Base-by-base conservation (phyloP, 441 rosid species). In the Gossypium schwendimanii region DNA sequence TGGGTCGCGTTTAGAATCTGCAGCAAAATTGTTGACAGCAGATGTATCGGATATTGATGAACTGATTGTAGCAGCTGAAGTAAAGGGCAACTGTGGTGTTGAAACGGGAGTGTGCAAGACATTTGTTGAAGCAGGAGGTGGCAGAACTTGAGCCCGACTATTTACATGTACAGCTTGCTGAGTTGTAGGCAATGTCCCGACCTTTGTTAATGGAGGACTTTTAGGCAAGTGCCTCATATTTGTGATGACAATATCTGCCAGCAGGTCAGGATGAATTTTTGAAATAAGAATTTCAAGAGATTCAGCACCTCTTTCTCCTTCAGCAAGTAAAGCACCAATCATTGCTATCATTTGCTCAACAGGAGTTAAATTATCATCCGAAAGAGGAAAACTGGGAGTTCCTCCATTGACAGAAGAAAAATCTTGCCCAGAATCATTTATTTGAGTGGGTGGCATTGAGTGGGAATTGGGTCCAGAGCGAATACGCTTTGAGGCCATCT, bases 291-390 rank as follows among this genome's bases (percentile, higher is more conserved):
- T 81, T 81, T 88, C 96, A 76, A 96, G 94, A 54, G 99, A 96
- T 82, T 93, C 95, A 60, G 98, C 98, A 23, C 99, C 99, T 78
- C 97, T 88, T 82, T 96, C 98, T 60, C 99, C 99, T 88, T 94
- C 99, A 24, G 98, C 99, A 76, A 96, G 99, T 85, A 96, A 84
- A 73, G 97, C 99, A 82, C 98, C 98, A 83, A 96, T 94, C 95
- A 96, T 91, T 54, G 97, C 89, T 77, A 94, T 89, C 98, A 96
- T 94, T 84, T 96, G 96, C 81, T 92, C 98, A 65, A 86, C 99
- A 72, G 98, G 98, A 64, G 91, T 85, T 87, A 85, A 80, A 83
- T 89, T 92, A 80, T 86, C 76, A 81, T 88, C 93, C 67, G 85
- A 79, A 76, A 75, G 73, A 75, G 88, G 76, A 85, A 78, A 76